A percentile compares a stretch with the other conserved stretches of the same genome.
Conservation (phyloP, 495 filamentous ascomycete genomes). For the Pyrenopolyporus hunteri region DNA sequence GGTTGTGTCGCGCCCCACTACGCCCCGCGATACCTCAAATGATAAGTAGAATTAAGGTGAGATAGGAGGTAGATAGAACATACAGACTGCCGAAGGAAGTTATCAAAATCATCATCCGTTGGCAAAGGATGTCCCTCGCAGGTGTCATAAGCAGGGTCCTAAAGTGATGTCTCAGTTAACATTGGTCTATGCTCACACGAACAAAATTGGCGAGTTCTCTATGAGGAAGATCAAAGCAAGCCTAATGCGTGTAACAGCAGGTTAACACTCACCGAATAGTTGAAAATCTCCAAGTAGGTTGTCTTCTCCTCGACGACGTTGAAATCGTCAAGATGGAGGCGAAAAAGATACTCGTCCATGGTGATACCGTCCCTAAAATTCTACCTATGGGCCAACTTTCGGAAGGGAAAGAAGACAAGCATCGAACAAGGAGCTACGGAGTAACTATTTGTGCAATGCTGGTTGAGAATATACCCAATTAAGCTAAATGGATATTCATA, state of each 20-base stretch:
- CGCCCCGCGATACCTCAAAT: neutral
- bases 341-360: conserved; percentile 64
- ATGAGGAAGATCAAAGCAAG: neutral
- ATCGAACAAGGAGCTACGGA: conserved; percentile 8
- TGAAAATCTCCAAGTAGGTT: conserved; percentile 60
- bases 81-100: conserved; percentile 57
- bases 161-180: conserved; percentile 10
- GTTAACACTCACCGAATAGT: conserved; percentile 55
- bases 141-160: conserved; percentile 52
- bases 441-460: conserved; percentile 5
- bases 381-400: neutral
- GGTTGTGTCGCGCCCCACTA: neutral
- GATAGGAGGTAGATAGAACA: conserved; percentile 30
- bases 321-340: conserved; percentile 49
- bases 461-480: conserved; percentile 15
- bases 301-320: conserved; percentile 53
- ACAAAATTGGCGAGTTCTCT: neutral
- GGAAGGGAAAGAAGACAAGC: conserved; percentile 1
- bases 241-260: neutral
- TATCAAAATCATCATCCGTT: conserved; percentile 59
- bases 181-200: neutral
- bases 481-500: conserved; percentile 8
- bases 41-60: neutral
- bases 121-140: conserved; percentile 56
- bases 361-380: conserved; percentile 9